Conservation (phyloP, 2,329 filamentous ascomycete species). For the Alternaria hordeiaustralica region DNA sequence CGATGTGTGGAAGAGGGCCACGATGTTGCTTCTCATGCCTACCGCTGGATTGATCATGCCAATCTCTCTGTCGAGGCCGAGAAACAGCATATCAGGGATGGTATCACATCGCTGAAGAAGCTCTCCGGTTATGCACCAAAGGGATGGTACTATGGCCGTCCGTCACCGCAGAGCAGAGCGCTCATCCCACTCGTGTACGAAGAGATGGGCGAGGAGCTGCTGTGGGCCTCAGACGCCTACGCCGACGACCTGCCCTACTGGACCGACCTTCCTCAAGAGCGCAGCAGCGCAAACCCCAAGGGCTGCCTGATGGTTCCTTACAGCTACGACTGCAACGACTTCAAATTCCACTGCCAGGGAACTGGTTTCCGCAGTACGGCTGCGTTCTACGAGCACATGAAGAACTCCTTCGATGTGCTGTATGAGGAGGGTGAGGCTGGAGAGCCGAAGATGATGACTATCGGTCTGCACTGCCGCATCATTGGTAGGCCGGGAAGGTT, state of each 20-base stretch:
- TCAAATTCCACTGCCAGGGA: constrained; percentile 53
- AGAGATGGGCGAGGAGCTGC: constrained; percentile 59
- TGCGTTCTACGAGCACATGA: constrained; percentile 56
- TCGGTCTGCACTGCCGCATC: constrained; percentile 61
- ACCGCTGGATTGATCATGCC: constrained; percentile 61
- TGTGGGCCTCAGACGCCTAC: constrained; percentile 60
- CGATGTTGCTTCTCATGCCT: constrained; percentile 59
- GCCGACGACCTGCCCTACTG: constrained; percentile 64
- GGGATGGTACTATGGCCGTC: constrained; percentile 60
- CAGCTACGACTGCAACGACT: constrained; percentile 63
- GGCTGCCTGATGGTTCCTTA: constrained; percentile 64
- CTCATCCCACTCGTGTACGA: constrained; percentile 60
- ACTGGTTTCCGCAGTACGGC: constrained; percentile 55
- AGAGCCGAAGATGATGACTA: constrained; percentile 59
- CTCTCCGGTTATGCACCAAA: constrained; percentile 56
- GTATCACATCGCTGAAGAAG: constrained; percentile 50
- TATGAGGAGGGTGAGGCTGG: constrained; percentile 58
- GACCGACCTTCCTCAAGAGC: constrained; percentile 60
- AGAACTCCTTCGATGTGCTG: constrained; percentile 61
- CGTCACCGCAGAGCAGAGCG: constrained; percentile 54
- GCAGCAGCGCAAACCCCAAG: constrained; percentile 48
- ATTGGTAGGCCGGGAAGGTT: constrained; percentile 61
- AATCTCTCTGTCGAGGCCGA: constrained; percentile 55
- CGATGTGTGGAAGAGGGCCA: constrained; percentile 58
- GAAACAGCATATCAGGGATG: constrained; percentile 56